Evolutionary conservation across 805 yeast genomes (phyloP), one percentile per base, ranked within the genome.

Genomic region (Metschnikowia picachoensis): DNA sequence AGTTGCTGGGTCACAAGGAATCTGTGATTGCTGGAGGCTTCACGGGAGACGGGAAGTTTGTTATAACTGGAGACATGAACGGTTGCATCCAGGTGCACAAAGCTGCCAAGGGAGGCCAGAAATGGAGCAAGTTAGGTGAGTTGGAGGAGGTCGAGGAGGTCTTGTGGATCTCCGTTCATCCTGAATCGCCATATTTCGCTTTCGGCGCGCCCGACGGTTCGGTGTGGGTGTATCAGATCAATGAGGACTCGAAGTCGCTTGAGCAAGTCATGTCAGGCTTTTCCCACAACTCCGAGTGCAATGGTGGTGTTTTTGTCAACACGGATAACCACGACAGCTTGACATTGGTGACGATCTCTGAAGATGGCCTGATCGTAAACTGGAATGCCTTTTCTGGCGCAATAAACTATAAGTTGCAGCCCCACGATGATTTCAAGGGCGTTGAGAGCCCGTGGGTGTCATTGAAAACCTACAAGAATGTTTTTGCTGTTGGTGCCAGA

Each of bases 201-300:
- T 88, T 87, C 61, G 97, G 98, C 51, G 92, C 89, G 17, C 72
- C 75, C 8, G 97, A 91, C 65, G 99, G 99, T 3, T 85, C 96
- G 0, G 95, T 91, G 3, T 92, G 97, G 96, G 88, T 85, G 27
- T 94, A 90, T 62, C 87, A 84, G 59, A 76, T 91, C 35, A 82
- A 78, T 48, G 73, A 85, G 41, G 43, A 49, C 13, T 38, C 60
- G 37, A 57, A 61, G 37, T 65, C 78, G 10, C 66, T 86, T 43
- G 88, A 81, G 47, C 86, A 83, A 61, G 67, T 87, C 32, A 83
- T 87, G 84, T 74, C 84, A 39, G 94, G 92, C 2, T 86, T 84
- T 60, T 80, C 84, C 15, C 98, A 92, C 67, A 82, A 86, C 47
- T 66, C 77, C 47, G 94, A 91, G 56, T 83, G 92, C 62, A 86